Conservation (phyloP, 139 green algal genomes). For the Tetradesmus lagerheimii region DNA sequence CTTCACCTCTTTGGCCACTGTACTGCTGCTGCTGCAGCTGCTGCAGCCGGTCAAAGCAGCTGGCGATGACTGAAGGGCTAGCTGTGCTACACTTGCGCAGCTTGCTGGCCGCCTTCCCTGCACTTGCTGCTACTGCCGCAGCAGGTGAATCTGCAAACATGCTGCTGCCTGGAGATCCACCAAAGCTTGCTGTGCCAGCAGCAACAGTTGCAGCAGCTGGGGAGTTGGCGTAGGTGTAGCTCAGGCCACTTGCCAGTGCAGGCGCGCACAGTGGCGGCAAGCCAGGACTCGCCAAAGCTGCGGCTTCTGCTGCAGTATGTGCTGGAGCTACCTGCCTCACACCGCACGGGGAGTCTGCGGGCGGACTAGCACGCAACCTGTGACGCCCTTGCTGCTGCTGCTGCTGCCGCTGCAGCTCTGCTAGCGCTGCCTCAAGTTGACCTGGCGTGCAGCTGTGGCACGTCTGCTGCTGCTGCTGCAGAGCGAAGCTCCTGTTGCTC, state of each 20-base stretch:
- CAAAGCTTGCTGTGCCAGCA: background rate
- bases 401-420: background rate
- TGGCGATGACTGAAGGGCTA: background rate
- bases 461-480: background rate
- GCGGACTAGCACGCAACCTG: too few relatives aligned
- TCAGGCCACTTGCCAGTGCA: background rate
- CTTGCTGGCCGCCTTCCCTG: background rate
- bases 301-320: too few relatives aligned
- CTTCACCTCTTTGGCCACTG: background rate
- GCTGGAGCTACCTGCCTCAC: too few relatives aligned
- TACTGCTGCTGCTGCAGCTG: background rate
- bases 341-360: too few relatives aligned
- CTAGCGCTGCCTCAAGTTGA: background rate
- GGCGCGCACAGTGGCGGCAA: too few relatives aligned
- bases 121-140: background rate
- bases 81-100: background rate
- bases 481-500: background rate
- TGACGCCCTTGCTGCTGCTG: background rate
- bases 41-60: background rate
- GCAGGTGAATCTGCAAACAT: background rate
- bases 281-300: too few relatives aligned
- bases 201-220: background rate
- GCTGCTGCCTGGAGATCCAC: too few relatives aligned
- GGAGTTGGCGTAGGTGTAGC: background rate
- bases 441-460: background rate